Conservation (phyloP, 805 yeast genomes). For the Nematodospora valgi region DNA sequence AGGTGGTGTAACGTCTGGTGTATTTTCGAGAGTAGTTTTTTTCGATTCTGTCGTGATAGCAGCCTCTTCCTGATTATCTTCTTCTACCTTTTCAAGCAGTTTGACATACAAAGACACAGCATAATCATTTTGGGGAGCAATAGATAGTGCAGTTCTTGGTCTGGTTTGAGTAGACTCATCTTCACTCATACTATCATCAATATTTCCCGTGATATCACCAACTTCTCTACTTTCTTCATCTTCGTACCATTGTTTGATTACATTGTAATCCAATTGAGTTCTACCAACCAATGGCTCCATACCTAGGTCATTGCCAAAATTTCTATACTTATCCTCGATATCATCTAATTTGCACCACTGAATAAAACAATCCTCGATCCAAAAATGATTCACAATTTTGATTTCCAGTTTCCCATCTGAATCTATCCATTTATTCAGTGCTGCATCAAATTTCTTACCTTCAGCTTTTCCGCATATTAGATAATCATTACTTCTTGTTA, state of each 20-base stretch:
- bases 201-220: slow-evolving; percentile 15
- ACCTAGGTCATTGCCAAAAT: slow-evolving; percentile 39
- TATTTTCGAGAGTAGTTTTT: slow-evolving; percentile 3
- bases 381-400: slow-evolving; percentile 68
- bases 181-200: slow-evolving; percentile 28
- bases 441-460: slow-evolving; percentile 78
- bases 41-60: not conserved
- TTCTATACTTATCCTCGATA: slow-evolving; percentile 43
- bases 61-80: not conserved
- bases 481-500: slow-evolving; percentile 65
- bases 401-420: slow-evolving; percentile 28
- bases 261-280: slow-evolving; percentile 41
- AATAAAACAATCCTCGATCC: slow-evolving; percentile 80
- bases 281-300: slow-evolving; percentile 51
- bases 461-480: slow-evolving; percentile 61
- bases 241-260: slow-evolving; percentile 36
- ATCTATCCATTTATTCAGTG: slow-evolving; percentile 54
- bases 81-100: slow-evolving; percentile 16
- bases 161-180: slow-evolving; percentile 16
- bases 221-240: slow-evolving; percentile 8
- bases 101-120: too few relatives aligned
- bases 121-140: too few relatives aligned
- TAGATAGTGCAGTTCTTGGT: not conserved
- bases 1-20: slow-evolving; percentile 1
- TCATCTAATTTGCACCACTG: slow-evolving; percentile 52